A percentile compares a stretch with the other conserved stretches of the same genome.
phyloP scores from a whole-genome alignment of 2,329 filamentous ascomycete genomes.

The Pleurostoma richardsiae region DNA sequence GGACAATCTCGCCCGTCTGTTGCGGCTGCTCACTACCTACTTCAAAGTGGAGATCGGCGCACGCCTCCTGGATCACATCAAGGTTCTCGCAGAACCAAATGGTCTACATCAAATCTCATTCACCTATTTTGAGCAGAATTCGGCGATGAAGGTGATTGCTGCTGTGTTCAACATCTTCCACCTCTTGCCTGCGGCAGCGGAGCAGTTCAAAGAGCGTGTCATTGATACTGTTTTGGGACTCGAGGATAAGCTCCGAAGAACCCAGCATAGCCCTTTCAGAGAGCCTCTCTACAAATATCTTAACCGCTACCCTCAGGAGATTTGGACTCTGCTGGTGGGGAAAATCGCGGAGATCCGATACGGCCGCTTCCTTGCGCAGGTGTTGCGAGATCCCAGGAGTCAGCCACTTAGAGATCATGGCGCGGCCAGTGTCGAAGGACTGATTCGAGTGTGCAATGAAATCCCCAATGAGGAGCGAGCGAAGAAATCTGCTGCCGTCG shows the following conservation, averaged over 20 bases:
- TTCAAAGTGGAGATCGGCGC: slow-evolving; percentile 98
- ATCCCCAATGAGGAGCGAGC: slow-evolving; percentile 62
- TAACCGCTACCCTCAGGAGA: slow-evolving; percentile 85
- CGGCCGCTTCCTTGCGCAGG: slow-evolving; percentile 85
- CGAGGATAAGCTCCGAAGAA: slow-evolving; percentile 78
- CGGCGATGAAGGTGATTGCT: slow-evolving; percentile 89
- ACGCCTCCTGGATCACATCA: slow-evolving; percentile 89
- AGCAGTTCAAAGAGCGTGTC: slow-evolving; percentile 83
- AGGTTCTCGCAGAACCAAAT: slow-evolving; percentile 76
- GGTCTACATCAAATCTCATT: slow-evolving; percentile 88
- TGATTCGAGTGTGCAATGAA: slow-evolving; percentile 65
- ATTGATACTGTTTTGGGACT: slow-evolving; percentile 88
- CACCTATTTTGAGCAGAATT: slow-evolving; percentile 87
- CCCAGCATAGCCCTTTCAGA: slow-evolving; percentile 87
- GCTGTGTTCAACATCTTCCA: slow-evolving; percentile 97
- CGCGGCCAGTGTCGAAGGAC: slow-evolving; percentile 64
- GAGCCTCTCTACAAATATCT: slow-evolving; percentile 88
- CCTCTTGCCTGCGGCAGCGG: slow-evolving; percentile 83
- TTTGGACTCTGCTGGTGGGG: slow-evolving; percentile 74
- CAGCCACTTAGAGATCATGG: slow-evolving; percentile 69
- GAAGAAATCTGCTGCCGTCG: slow-evolving; percentile 61
- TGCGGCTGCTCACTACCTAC: slow-evolving; percentile 92
- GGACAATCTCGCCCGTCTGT: slow-evolving; percentile 81
- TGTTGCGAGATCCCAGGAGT: slow-evolving; percentile 72
- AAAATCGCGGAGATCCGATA: slow-evolving; percentile 81